phyloP scores from a whole-genome alignment of 257 asterid species.

The Fraxinus quadrangulata region DNA sequence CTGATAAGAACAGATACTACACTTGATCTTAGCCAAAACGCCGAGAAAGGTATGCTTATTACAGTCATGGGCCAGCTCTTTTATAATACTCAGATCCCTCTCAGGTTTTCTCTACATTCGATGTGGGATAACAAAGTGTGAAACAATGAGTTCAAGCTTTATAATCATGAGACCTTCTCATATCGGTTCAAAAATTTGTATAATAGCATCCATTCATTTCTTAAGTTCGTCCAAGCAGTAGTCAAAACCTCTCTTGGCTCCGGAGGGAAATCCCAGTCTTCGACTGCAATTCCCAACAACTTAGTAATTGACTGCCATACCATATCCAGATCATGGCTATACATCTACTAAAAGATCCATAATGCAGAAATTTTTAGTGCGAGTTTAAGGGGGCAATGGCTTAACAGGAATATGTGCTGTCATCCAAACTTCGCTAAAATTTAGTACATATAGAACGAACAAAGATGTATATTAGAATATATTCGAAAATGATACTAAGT shows the following conservation, averaged over 20 bases:
- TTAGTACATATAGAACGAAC: too few species aligned
- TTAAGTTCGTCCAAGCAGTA: neutral
- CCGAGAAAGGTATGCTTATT: conserved; percentile 64
- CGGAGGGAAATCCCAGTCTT: neutral
- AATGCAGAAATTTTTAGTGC: neutral
- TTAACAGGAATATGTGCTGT: neutral
- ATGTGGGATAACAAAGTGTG: neutral
- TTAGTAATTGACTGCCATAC: too few species aligned
- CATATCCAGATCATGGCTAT: neutral
- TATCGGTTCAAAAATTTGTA: neutral
- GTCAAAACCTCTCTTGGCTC: neutral
- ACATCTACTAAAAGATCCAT: too few species aligned
- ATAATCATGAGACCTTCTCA: neutral
- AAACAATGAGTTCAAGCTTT: neutral
- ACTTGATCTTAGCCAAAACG: conserved; percentile 78
- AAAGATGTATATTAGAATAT: too few species aligned
- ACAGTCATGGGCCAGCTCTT: accelerated
- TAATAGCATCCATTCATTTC: neutral
- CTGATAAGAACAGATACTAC: conserved; percentile 83
- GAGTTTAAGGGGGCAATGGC: neutral
- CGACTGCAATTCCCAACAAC: neutral
- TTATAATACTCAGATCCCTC: neutral
- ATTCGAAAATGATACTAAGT: neutral
- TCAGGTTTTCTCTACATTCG: neutral
- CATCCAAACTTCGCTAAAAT: neutral